Conservation (phyloP, 1,139 yeast genomes). For the Petasospora fabianii region DNA sequence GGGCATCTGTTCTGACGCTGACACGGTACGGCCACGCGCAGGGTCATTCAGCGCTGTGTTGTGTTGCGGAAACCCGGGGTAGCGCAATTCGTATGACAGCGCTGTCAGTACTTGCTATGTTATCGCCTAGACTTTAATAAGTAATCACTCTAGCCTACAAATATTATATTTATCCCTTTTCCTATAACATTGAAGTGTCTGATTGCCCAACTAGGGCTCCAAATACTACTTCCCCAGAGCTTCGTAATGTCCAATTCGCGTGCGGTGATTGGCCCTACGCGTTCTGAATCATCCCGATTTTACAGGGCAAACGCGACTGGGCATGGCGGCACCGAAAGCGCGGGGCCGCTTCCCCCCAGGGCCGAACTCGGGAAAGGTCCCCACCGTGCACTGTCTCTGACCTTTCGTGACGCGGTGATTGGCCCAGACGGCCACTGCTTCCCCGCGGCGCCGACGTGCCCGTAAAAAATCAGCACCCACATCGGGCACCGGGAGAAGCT, state of each 20-base stretch:
- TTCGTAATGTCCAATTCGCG: not conserved
- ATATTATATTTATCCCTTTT: not conserved
- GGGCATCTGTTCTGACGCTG: constrained; percentile 3
- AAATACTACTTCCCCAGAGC: not conserved
- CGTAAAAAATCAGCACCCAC: too few relatives aligned
- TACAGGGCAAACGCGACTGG: constrained; percentile 1
- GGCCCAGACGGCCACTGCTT: constrained; percentile 1
- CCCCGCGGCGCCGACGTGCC: not conserved
- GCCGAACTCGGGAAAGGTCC: constrained; percentile 14
- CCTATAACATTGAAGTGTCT: not conserved
- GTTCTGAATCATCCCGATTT: constrained; percentile 7
- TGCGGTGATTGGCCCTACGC: constrained; percentile 5
- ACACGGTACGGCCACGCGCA: constrained; percentile 9
- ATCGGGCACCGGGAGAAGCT: constrained; percentile 1
- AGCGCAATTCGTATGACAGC: not conserved
- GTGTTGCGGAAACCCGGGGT: constrained; percentile 18
- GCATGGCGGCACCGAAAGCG: constrained; percentile 8
- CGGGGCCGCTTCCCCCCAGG: constrained; percentile 7
- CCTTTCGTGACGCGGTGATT: constrained; percentile 5
- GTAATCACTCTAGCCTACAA: too few relatives aligned
- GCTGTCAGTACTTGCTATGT: too few relatives aligned
- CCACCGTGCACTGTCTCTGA: constrained; percentile 1
- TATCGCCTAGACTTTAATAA: too few relatives aligned
- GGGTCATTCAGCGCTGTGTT: constrained; percentile 22
- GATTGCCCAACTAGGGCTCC: not conserved